Conservation (phyloP, 148 eudicot genomes). For the Persicaria tinctoria region DNA sequence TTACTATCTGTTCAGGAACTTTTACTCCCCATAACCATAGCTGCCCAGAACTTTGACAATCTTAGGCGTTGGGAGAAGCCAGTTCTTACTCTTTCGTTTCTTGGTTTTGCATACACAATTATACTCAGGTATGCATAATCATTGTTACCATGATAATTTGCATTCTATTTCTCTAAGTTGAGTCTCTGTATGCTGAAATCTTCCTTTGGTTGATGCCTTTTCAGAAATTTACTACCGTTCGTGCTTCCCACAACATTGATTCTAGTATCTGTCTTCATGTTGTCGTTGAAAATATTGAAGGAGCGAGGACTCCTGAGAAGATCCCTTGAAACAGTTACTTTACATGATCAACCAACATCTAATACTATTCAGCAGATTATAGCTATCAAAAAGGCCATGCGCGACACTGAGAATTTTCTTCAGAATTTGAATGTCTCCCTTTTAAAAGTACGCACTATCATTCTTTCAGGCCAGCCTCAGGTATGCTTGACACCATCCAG, state of each 20-base stretch:
- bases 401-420: conserved; percentile 71
- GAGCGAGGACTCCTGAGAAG: conserved; percentile 92
- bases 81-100: conserved; percentile 56
- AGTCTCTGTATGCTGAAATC: neutral
- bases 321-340: conserved; percentile 70
- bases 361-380: conserved; percentile 88
- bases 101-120: conserved; percentile 51
- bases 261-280: conserved; percentile 53
- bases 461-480: conserved; percentile 91
- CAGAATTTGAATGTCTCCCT: conserved; percentile 69
- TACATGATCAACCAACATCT: conserved; percentile 91
- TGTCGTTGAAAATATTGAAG: conserved; percentile 64
- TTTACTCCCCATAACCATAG: conserved; percentile 50
- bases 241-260: conserved; percentile 55
- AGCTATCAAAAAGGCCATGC: conserved; percentile 83
- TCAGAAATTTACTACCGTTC: conserved; percentile 22
- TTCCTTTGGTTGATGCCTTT: neutral
- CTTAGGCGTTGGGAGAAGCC: conserved; percentile 92
- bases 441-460: conserved; percentile 63
- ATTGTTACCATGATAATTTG: neutral
- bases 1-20: conserved; percentile 54
- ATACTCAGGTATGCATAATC: conserved; percentile 53
- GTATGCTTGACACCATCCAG: conserved; percentile 26
- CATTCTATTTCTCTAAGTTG: neutral
- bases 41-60: conserved; percentile 48